phyloP scores from a whole-genome alignment of 768 basidiomycete genomes.

The Mycena venus region DNA sequence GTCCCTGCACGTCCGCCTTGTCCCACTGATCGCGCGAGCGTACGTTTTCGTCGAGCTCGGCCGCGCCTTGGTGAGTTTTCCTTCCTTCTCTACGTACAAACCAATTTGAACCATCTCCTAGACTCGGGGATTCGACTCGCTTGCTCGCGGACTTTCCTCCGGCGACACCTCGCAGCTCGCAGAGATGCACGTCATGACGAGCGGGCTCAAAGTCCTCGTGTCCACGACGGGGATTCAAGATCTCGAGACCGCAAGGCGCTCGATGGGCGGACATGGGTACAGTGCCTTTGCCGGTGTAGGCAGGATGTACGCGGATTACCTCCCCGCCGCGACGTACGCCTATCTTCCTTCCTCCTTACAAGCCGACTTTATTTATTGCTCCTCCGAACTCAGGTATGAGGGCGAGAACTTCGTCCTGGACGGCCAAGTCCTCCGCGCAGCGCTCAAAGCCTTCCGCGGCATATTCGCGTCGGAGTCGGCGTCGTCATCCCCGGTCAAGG shows the following conservation, averaged over 20 bases:
- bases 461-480: too few relatives aligned
- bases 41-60: slow-evolving; percentile 80
- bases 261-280: slow-evolving; percentile 86
- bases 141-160: slow-evolving; percentile 61
- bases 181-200: slow-evolving; percentile 79
- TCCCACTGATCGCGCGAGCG: slow-evolving; percentile 77
- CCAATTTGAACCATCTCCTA: slow-evolving; percentile 37
- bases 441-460: slow-evolving; percentile 68
- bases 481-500: slow-evolving; percentile 38
- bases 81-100: background rate
- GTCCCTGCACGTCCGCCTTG: slow-evolving; percentile 78
- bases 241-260: slow-evolving; percentile 74
- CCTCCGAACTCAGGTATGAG: slow-evolving; percentile 64
- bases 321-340: slow-evolving; percentile 74
- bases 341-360: background rate
- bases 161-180: slow-evolving; percentile 76
- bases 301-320: slow-evolving; percentile 71
- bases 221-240: slow-evolving; percentile 66
- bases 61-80: slow-evolving; percentile 62
- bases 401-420: slow-evolving; percentile 87
- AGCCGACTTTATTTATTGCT: too few relatives aligned
- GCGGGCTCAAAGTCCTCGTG: slow-evolving; percentile 76
- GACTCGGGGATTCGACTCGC: slow-evolving; percentile 63
- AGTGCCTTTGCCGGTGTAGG: slow-evolving; percentile 79
- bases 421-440: slow-evolving; percentile 79